These are phyloP conservation scores for Irpex sp. DNA, from an alignment of 1,284 basidiomycete genomes.

Conservation along the genomic window DNA sequence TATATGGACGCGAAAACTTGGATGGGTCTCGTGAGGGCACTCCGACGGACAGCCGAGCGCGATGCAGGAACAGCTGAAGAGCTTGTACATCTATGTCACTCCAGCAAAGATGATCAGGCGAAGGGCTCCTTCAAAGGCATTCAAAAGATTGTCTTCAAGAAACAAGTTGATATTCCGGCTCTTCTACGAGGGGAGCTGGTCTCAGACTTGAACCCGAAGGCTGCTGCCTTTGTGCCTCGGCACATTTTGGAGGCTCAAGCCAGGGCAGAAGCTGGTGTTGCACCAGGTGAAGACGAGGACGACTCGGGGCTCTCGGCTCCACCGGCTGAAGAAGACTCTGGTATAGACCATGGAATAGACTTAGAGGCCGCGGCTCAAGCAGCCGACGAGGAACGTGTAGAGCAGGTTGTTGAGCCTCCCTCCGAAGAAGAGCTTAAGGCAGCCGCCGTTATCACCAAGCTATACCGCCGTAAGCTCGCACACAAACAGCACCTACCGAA, in stretches of 20 bases:
- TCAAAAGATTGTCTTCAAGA: neutral
- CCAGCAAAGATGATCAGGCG: neutral
- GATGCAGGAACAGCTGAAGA: neutral
- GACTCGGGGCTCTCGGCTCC: slow-evolving; percentile 11
- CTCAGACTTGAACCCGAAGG: neutral
- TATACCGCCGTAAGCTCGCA: slow-evolving; percentile 26
- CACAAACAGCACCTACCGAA: slow-evolving; percentile 24
- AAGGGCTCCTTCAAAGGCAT: neutral
- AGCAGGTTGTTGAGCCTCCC: slow-evolving; percentile 19
- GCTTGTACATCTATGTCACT: neutral
- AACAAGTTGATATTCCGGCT: neutral
- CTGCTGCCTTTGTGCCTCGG: neutral
- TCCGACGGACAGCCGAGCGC: neutral
- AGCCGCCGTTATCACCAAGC: slow-evolving; percentile 24
- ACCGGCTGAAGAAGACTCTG: slow-evolving; percentile 16
- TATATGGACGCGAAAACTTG: neutral
- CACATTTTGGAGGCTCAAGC: neutral
- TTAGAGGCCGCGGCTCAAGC: slow-evolving; percentile 7
- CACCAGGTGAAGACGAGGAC: slow-evolving; percentile 4
- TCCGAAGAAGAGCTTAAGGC: slow-evolving; percentile 29
- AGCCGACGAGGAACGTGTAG: slow-evolving; percentile 11
- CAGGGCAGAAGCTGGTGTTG: neutral
- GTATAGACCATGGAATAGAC: slow-evolving; percentile 21
- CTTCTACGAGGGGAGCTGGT: neutral
- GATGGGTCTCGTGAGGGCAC: neutral